phyloP scores from a whole-genome alignment of 75 land plant species.

The Azolla pinnata region DNA sequence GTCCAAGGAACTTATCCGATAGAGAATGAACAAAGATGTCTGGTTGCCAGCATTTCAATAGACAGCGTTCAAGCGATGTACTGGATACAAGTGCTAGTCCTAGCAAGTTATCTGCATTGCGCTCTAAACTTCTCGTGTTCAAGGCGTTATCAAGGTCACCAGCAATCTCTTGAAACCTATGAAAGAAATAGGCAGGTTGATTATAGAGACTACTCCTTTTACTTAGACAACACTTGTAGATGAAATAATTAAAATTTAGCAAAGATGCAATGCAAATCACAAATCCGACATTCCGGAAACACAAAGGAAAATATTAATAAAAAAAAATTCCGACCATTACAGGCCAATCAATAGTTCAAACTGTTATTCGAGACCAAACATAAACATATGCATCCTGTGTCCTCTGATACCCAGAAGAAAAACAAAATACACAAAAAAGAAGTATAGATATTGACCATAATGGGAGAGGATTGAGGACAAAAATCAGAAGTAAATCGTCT shows the following conservation, averaged over 20 bases:
- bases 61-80: conserved; percentile 44
- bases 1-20: conserved; percentile 79
- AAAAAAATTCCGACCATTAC: too few relatives aligned
- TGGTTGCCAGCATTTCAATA: conserved; percentile 76
- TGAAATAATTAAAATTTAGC: background rate
- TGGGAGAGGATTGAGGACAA: too few relatives aligned
- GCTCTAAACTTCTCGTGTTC: conserved; percentile 20
- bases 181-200: background rate
- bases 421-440: too few relatives aligned
- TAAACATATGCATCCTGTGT: too few relatives aligned
- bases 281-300: too few relatives aligned
- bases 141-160: conserved; percentile 63
- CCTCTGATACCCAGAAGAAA: too few relatives aligned
- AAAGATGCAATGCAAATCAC: too few relatives aligned
- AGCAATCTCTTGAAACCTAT: conserved; percentile 97
- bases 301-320: too few relatives aligned
- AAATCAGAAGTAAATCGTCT: too few relatives aligned
- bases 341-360: too few relatives aligned
- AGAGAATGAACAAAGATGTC: conserved; percentile 63
- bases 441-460: too few relatives aligned
- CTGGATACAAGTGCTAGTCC: conserved; percentile 51
- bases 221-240: background rate
- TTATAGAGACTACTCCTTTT: background rate
- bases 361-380: too few relatives aligned
- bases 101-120: conserved; percentile 12